Percentiles rank a stretch among this genome's conserved stretches.
These are phyloP conservation scores for Vigna unguiculata DNA, from an alignment of 306 rosid species.

Conservation along the genomic window DNA sequence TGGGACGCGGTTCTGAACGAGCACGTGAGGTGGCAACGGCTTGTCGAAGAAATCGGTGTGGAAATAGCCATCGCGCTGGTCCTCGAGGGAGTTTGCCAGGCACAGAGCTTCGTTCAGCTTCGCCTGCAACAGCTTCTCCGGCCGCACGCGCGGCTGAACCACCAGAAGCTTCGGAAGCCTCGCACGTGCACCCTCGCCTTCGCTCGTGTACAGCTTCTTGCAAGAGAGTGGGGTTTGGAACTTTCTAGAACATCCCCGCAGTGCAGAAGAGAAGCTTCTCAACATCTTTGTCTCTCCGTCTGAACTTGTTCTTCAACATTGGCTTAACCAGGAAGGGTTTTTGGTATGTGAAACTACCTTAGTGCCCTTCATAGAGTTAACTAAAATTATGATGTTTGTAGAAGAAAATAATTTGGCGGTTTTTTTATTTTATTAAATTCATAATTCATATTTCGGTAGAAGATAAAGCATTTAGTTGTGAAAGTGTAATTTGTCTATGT, in stretches of 20 bases:
- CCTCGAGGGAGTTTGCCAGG: constrained; percentile 87
- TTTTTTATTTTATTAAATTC: too few species aligned
- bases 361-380: too few species aligned
- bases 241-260: constrained; percentile 45
- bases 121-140: constrained; percentile 65
- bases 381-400: too few species aligned
- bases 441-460: too few species aligned
- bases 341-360: too few species aligned
- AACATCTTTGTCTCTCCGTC: background rate
- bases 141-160: constrained; percentile 89
- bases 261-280: constrained; percentile 25
- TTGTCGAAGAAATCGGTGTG: constrained; percentile 65
- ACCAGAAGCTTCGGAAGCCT: constrained; percentile 76
- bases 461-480: too few species aligned
- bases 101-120: constrained; percentile 96
- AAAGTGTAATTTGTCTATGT: too few species aligned
- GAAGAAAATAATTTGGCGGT: too few species aligned
- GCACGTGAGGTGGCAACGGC: constrained; percentile 69
- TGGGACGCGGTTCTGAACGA: constrained; percentile 81
- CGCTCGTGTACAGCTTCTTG: constrained; percentile 36
- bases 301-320: background rate
- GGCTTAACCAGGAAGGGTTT: background rate
- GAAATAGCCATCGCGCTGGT: constrained; percentile 79
- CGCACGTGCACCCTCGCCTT: constrained; percentile 43
- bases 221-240: constrained; percentile 29